A percentile compares a stretch with the other conserved stretches of the same genome.
Conservation (phyloP, 257 asterid genomes). For the Plantago ovata region DNA sequence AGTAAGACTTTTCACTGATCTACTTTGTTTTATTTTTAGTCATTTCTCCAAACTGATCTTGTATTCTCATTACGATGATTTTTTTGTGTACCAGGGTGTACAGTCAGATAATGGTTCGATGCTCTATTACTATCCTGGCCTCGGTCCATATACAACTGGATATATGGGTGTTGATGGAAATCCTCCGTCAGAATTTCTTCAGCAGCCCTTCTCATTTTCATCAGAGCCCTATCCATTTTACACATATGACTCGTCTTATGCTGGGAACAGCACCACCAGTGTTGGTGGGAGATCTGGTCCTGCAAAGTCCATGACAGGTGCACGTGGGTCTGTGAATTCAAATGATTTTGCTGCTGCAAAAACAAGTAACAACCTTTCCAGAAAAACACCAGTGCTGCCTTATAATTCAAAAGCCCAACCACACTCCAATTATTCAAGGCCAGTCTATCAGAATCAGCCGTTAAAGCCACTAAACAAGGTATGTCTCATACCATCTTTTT, state of each 20-base stretch:
- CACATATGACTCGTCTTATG: conserved; percentile 39
- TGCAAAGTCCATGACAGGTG: conserved; percentile 30
- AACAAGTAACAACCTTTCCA: conserved; percentile 22
- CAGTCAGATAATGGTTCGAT: conserved; percentile 46
- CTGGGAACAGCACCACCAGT: conserved; percentile 40
- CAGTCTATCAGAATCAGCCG: conserved; percentile 46
- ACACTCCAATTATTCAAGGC: conserved; percentile 36
- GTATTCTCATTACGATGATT: neutral
- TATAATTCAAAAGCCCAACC: conserved; percentile 41
- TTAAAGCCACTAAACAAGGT: conserved; percentile 59
- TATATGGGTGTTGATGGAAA: conserved; percentile 53
- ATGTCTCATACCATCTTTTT: no score
- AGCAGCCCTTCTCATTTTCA: conserved; percentile 45
- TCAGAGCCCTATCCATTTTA: conserved; percentile 50
- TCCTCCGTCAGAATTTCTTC: conserved; percentile 43
- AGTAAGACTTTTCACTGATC: conserved; percentile 28
- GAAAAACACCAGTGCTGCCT: conserved; percentile 31
- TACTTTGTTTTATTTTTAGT: neutral
- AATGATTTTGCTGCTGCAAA: conserved; percentile 37
- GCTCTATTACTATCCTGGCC: conserved; percentile 55
- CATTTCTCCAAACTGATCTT: neutral
- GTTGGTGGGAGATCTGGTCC: conserved; percentile 35
- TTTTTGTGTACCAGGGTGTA: conserved; percentile 33
- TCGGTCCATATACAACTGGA: conserved; percentile 56
- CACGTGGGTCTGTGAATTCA: conserved; percentile 41